Evolutionary conservation across 176 grass and related monocot species (phyloP).

Genomic region (Leersia perrieri): DNA sequence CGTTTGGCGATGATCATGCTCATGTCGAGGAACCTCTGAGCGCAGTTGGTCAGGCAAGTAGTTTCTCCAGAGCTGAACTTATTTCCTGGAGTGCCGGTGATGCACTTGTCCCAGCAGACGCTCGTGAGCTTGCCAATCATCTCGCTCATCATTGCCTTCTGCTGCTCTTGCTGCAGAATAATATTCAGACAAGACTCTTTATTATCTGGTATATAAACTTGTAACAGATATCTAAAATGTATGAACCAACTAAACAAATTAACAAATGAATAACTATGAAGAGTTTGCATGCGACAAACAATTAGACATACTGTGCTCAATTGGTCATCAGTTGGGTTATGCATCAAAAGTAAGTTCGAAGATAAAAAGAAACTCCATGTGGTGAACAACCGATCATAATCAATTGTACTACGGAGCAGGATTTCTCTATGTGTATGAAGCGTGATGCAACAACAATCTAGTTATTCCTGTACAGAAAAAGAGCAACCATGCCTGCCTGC

Average conservation of each 20-base stretch:
- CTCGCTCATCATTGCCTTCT: constrained; percentile 67
- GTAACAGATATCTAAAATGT: neutral
- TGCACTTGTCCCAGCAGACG: constrained; percentile 91
- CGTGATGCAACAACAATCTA: neutral
- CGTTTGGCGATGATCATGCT: constrained; percentile 66
- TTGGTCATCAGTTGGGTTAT: neutral
- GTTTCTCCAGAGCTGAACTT: constrained; percentile 84
- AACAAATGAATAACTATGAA: neutral
- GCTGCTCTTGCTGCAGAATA: constrained; percentile 76
- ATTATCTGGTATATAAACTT: neutral
- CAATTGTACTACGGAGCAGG: neutral
- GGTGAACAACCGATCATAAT: neutral
- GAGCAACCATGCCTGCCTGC: neutral
- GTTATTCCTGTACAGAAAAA: neutral
- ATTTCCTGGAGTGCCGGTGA: constrained; percentile 70
- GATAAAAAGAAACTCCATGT: neutral
- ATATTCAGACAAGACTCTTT: neutral
- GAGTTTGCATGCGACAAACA: neutral
- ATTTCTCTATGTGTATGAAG: neutral
- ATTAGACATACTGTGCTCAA: neutral
- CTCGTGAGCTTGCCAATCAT: constrained; percentile 77
- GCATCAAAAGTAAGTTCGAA: neutral
- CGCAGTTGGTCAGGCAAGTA: constrained; percentile 70
- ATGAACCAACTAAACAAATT: neutral
- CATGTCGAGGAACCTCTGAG: constrained; percentile 71